These are phyloP conservation scores for Paralagenidium karlingii DNA, from an alignment of 352 stramenopile genomes.

Conservation along the genomic window DNA sequence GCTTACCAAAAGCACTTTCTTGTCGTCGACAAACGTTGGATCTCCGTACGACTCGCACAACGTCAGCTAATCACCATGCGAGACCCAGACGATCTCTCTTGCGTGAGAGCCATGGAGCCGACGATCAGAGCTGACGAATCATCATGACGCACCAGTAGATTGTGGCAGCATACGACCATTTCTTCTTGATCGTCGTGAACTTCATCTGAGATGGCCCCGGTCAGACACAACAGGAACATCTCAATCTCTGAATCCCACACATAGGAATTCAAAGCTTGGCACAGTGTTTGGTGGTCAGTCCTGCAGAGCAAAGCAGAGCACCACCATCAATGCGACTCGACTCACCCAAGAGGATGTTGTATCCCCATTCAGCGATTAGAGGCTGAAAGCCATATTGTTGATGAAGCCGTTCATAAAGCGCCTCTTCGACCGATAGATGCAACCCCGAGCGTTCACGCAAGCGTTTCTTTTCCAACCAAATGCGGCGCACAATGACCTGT, in stretches of 20 bases:
- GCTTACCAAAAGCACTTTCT: too few relatives aligned
- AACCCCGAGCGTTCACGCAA: constrained; percentile 34
- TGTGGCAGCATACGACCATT: constrained; percentile 39
- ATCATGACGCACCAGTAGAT: constrained; percentile 12
- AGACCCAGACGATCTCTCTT: too few relatives aligned
- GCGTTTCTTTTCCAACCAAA: constrained; percentile 54
- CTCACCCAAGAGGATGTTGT: constrained; percentile 72
- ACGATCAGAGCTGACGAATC: not conserved
- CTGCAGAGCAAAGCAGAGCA: not conserved
- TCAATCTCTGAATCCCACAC: constrained; percentile 71
- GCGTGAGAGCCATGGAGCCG: too few relatives aligned
- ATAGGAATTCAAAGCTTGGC: constrained; percentile 46
- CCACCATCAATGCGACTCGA: too few relatives aligned
- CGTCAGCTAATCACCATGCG: too few relatives aligned
- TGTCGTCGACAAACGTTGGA: constrained; percentile 45
- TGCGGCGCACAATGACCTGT: too few relatives aligned
- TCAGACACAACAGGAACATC: constrained; percentile 62
- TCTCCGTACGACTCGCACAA: constrained; percentile 37
- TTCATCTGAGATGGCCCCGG: constrained; percentile 44
- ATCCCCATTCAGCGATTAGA: constrained; percentile 74
- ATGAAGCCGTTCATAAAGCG: constrained; percentile 65
- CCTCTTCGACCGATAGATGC: constrained; percentile 27
- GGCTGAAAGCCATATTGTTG: constrained; percentile 74
- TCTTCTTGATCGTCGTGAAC: constrained; percentile 63
- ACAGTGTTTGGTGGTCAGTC: too few relatives aligned